phyloP scores from a whole-genome alignment of 139 green algal genomes.

The Nannochloris sp. region DNA sequence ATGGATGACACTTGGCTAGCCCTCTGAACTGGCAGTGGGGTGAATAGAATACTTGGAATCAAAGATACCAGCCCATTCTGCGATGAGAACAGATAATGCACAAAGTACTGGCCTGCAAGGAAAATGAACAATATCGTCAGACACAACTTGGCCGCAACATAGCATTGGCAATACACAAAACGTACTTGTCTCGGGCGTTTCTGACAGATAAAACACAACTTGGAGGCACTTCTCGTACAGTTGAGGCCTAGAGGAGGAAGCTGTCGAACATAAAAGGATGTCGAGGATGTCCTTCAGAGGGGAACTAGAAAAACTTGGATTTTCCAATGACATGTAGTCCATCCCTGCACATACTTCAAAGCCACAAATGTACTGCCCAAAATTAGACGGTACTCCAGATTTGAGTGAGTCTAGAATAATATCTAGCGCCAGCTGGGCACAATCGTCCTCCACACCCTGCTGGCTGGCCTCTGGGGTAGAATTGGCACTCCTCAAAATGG shows the following conservation, averaged over 20 bases:
- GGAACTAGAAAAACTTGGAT: conserved; percentile 20
- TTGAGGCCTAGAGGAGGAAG: conserved; percentile 14
- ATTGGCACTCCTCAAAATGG: neutral
- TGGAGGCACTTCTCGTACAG: conserved; percentile 54
- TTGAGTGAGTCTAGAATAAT: conserved; percentile 25
- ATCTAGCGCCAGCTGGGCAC: conserved; percentile 25
- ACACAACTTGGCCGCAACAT: neutral
- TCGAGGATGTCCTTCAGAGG: conserved; percentile 47
- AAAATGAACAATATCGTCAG: too few relatives aligned
- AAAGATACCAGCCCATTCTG: conserved; percentile 14
- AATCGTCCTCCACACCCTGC: conserved; percentile 3
- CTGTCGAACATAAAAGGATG: conserved; percentile 6
- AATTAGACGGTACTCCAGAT: conserved; percentile 30
- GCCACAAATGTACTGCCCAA: conserved; percentile 70
- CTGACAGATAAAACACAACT: conserved; percentile 45
- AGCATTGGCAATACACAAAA: neutral
- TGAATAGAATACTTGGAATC: conserved; percentile 16
- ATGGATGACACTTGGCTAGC: conserved; percentile 13
- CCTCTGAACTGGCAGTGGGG: conserved; percentile 7
- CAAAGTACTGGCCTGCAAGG: conserved; percentile 10
- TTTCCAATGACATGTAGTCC: neutral
- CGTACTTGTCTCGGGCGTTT: conserved; percentile 14
- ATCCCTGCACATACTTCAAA: conserved; percentile 50
- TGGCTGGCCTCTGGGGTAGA: neutral
- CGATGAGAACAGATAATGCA: conserved; percentile 26